phyloP scores from a whole-genome alignment of 805 yeast genomes.

The Blastobotrys terrestris region DNA sequence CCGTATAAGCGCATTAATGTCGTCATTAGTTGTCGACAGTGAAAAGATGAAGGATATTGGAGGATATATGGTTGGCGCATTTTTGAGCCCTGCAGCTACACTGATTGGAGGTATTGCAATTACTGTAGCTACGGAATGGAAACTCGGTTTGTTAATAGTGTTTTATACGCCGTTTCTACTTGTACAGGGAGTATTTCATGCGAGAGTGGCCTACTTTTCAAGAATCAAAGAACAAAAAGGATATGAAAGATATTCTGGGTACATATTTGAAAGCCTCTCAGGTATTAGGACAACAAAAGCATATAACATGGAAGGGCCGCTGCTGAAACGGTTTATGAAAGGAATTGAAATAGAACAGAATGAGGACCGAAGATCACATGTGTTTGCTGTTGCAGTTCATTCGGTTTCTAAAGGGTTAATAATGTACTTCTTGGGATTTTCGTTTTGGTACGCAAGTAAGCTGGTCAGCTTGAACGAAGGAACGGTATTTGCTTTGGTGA shows the following conservation, averaged over 20 bases:
- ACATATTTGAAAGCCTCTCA: not conserved
- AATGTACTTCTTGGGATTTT: not conserved
- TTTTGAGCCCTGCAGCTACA: not conserved
- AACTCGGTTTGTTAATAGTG: not conserved
- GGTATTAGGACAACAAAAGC: not conserved
- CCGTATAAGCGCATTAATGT: not conserved
- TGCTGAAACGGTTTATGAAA: not conserved
- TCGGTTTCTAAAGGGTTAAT: not conserved
- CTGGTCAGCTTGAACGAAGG: not conserved
- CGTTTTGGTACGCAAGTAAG: not conserved
- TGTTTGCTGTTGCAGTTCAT: not conserved
- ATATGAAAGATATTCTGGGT: not conserved
- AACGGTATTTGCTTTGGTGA: not conserved
- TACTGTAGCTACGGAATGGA: not conserved
- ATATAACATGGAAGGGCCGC: not conserved
- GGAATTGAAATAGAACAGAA: not conserved
- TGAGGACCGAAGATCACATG: not conserved
- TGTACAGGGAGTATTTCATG: not conserved
- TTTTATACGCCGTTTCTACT: not conserved
- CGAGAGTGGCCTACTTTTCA: not conserved
- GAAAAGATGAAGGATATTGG: not conserved
- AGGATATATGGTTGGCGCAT: not conserved
- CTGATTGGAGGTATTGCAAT: not conserved
- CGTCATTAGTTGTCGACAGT: not conserved
- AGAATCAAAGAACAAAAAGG: not conserved